These are phyloP conservation scores for Stygiomarasmius scandens DNA, from an alignment of 1,284 basidiomycete species.

Conservation along the genomic window DNA sequence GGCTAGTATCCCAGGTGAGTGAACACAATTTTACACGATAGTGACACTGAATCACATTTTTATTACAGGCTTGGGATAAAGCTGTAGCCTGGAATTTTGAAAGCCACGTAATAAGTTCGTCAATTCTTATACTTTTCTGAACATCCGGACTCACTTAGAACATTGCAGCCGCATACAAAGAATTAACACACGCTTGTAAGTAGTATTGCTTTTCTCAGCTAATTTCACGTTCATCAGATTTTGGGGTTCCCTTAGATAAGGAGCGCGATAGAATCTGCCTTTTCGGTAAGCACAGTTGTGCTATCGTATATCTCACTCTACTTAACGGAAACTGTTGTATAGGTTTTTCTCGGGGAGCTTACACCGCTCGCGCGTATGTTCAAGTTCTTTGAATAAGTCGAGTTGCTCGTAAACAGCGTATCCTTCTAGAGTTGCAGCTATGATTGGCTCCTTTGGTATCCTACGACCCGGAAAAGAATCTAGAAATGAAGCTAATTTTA, in stretches of 20 bases:
- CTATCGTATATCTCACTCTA: too few relatives aligned
- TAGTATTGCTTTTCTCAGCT: slow-evolving; percentile 9
- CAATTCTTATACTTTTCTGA: slow-evolving; percentile 3
- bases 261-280: slow-evolving; percentile 3
- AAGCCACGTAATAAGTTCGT: slow-evolving; percentile 44
- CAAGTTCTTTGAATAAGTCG: background rate
- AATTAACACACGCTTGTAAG: slow-evolving; percentile 56
- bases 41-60: background rate
- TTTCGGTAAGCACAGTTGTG: background rate
- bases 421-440: background rate
- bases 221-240: too few relatives aligned
- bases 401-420: background rate
- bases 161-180: slow-evolving; percentile 51
- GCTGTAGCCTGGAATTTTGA: slow-evolving; percentile 37
- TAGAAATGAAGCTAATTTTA: background rate
- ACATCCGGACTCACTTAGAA: too few relatives aligned
- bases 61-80: background rate
- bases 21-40: too few relatives aligned
- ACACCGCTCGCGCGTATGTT: background rate
- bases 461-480: background rate
- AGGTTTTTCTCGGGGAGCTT: slow-evolving; percentile 8
- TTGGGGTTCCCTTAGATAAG: too few relatives aligned
- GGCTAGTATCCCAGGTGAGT: background rate
- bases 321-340: background rate
- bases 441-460: slow-evolving; percentile 1